Base-by-base conservation (phyloP, 2,329 filamentous ascomycete genomes). In the Colletotrichum sp. region DNA sequence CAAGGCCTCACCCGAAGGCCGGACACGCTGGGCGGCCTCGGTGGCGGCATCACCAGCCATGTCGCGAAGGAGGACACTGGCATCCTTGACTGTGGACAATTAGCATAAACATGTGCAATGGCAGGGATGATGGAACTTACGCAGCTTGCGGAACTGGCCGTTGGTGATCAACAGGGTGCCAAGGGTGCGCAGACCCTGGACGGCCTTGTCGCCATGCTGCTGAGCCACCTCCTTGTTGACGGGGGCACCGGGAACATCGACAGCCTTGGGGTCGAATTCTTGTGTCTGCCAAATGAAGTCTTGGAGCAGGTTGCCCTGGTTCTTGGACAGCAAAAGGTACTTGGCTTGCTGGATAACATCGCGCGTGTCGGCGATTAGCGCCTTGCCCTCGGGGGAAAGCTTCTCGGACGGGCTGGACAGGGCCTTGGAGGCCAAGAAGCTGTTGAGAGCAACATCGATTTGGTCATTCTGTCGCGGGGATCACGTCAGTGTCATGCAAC, bases 271-370 rank as follows among this genome's bases (percentile, higher is more conserved):
- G 69, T 92, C 91, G 77, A 97, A 93, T 63, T 94, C 90, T 82
- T 95, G 92, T 0, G 96, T 96, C 83, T 98, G 95, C 94, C 95
- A 99, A 86, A 99, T 95, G 86, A 99, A 99, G 81, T 99, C 96
- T 83, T 99, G 97, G 24, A 99, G 88, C 74, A 99, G 87, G 81
- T 99, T 96, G 82, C 96, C 97, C 76, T 98, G 92, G 83, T 99
- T 99, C 91, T 99, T 99, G 87, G 94, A 94, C 30, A 99, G 89
- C 10, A 99, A 87, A 15, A 99, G 90, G 73, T 93, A 87, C 88
- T 98, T 98, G 75, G 96, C 94, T 84, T 97, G 92, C 81, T 94
- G 92, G 62, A 99, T 93, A 68, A 98, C 95, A 70, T 95, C 89
- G 76, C 92, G 92, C 72, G 97, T 87, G 80, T 99, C 96, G 57